phyloP scores from a whole-genome alignment of 1,139 yeast species.

The Magnusiomyces ingens region DNA sequence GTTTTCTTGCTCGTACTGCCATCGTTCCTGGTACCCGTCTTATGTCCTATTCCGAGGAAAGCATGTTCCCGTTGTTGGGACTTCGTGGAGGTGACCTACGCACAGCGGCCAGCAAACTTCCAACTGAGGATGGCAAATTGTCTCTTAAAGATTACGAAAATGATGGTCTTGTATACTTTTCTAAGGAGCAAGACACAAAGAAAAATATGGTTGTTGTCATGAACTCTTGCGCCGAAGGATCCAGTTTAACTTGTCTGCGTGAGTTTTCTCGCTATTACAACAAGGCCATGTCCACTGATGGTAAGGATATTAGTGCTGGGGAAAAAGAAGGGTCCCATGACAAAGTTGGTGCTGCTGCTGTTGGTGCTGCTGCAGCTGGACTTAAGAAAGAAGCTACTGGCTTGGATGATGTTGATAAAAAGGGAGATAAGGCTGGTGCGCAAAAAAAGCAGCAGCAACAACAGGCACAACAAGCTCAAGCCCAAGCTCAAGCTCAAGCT shows the following conservation, averaged over 20 bases:
- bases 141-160: neutral
- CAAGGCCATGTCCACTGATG: neutral
- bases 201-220: conserved; percentile 3
- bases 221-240: conserved; percentile 1
- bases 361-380: neutral
- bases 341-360: neutral
- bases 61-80: conserved; percentile 3
- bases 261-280: conserved; percentile 5
- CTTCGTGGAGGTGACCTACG: neutral
- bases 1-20: conserved; percentile 61
- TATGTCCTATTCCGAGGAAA: conserved; percentile 7
- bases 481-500: conserved; percentile 1
- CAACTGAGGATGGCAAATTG: neutral
- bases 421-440: neutral
- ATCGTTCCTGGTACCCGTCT: conserved; percentile 50
- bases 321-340: neutral
- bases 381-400: neutral
- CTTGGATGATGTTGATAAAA: neutral
- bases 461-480: conserved; percentile 5
- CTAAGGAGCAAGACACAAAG: neutral
- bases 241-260: conserved; percentile 3
- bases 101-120: neutral
- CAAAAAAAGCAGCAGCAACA: conserved; percentile 7
- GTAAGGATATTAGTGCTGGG: neutral
- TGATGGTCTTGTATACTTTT: conserved; percentile 3